Evolutionary conservation across 805 yeast genomes (phyloP), one percentile per base, ranked within the genome.

Genomic region (Scheffersomyces coipomensis): DNA sequence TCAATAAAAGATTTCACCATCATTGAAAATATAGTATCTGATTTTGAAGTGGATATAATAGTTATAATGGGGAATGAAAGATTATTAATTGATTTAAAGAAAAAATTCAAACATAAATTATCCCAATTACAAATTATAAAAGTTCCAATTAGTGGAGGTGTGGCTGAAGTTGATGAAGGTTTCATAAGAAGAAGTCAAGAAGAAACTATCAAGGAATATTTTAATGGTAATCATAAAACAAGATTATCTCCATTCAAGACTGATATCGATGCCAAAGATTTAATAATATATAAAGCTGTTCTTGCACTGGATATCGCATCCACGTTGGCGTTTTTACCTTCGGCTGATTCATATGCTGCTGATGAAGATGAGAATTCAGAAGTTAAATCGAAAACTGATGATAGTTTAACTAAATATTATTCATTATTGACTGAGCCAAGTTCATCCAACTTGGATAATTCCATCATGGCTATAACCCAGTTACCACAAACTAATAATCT

Each of bases 191-290:
- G 82, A 26, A 38, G 75, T 17, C 98, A 91, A 58, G 88, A 89
- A 51, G 73, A 78, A 30, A 69, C 83, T 4, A 88, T 91, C 38
- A 80, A 81, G 55, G 95, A 90, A 54, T 93, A 93, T 60, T 93
- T 93, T 53, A 88, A 93, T 55, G 99, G 99, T 2, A 76, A 76
- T 5, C 62, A 73, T 15, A 73, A 73, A 33, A 74, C 79, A 4
- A 78, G 81, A 4, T 70, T 93, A 38, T 83, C 95, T 15, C 98
- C 99, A 2, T 90, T 82, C 60, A 85, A 95, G 4, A 78, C 88
- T 1, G 88, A 89, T 17, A 80, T 82, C 2, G 88, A 81, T 52
- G 68, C 75, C 40, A 71, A 74, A 12, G 84, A 80, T 40, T 64
- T 87, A 8, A 64, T 73, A 1, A 78, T 88, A 2, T 83, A 79